Conservation (phyloP, 2,329 filamentous ascomycete genomes). For the Fusarium domesticum region DNA sequence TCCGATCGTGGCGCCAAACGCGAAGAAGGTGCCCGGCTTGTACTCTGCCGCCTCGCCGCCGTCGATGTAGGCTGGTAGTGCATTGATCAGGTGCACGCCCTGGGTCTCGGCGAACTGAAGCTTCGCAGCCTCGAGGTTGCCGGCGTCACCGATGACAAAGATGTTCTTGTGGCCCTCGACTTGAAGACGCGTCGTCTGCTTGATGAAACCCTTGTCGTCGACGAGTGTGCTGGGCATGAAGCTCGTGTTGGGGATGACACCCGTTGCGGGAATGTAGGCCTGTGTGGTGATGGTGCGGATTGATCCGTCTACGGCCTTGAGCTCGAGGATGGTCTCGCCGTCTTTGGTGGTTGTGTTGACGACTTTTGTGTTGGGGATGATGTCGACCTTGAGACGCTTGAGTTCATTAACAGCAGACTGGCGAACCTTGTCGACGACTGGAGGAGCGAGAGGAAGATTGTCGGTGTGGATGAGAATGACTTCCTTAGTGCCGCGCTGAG, state of each 20-base stretch:
- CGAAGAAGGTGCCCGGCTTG: conserved; percentile 26
- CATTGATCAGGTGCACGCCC: conserved; percentile 34
- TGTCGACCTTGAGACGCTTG: conserved; percentile 42
- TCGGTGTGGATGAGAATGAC: conserved; percentile 43
- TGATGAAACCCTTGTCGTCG: conserved; percentile 34
- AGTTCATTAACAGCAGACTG: conserved; percentile 40
- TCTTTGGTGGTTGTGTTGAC: conserved; percentile 23
- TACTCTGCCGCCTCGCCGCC: conserved; percentile 32
- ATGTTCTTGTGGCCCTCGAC: conserved; percentile 38
- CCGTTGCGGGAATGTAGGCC: conserved; percentile 48
- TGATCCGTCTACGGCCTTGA: conserved; percentile 34
- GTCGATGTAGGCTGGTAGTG: conserved; percentile 34
- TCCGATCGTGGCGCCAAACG: conserved; percentile 40
- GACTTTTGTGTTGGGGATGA: conserved; percentile 41
- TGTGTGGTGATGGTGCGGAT: conserved; percentile 40
- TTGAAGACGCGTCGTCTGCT: conserved; percentile 39
- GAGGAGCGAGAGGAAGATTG: conserved; percentile 38
- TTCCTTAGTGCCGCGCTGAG: conserved; percentile 42
- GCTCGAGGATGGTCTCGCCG: conserved; percentile 34
- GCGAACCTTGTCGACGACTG: conserved; percentile 37
- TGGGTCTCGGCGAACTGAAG: conserved; percentile 34
- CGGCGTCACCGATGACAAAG: conserved; percentile 45
- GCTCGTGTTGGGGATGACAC: conserved; percentile 43
- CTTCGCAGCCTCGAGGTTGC: conserved; percentile 39
- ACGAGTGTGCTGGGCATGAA: conserved; percentile 41